phyloP scores from a whole-genome alignment of 768 basidiomycete species.

The Lentinus brumalis region DNA sequence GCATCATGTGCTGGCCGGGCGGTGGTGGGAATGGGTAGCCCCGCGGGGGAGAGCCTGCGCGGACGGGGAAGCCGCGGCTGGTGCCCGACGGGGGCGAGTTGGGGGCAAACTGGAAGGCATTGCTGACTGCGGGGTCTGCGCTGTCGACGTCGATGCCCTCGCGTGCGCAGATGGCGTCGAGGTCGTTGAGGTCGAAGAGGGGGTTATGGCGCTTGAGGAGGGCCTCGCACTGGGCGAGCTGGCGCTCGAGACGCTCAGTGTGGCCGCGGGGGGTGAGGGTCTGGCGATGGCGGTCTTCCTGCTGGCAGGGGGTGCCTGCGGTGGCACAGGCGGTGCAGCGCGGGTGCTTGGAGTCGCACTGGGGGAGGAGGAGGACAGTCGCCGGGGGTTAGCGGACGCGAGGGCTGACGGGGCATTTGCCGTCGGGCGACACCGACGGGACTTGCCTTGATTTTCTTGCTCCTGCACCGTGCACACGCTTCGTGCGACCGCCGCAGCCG shows the following conservation, averaged over 20 bases:
- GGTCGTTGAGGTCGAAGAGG: slow-evolving; percentile 62
- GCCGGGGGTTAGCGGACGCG: slow-evolving; percentile 29
- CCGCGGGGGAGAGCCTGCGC: slow-evolving; percentile 33
- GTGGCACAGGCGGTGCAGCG: slow-evolving; percentile 84
- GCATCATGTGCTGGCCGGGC: slow-evolving; percentile 39
- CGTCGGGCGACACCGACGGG: slow-evolving; percentile 67
- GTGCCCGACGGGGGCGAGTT: slow-evolving; percentile 23
- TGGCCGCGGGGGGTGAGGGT: slow-evolving; percentile 84
- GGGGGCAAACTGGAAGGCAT: slow-evolving; percentile 32
- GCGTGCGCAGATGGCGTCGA: slow-evolving; percentile 64
- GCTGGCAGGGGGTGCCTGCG: slow-evolving; percentile 78
- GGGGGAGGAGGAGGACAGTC: slow-evolving; percentile 28
- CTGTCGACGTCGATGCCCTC: slow-evolving; percentile 62
- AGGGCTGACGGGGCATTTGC: slow-evolving; percentile 71
- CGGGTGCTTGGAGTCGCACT: slow-evolving; percentile 93
- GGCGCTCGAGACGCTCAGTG: slow-evolving; percentile 79
- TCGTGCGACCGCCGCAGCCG: slow-evolving; percentile 87
- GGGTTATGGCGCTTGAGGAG: slow-evolving; percentile 75
- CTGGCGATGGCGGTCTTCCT: slow-evolving; percentile 87
- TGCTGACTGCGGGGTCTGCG: slow-evolving; percentile 17
- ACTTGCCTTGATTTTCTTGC: slow-evolving; percentile 89
- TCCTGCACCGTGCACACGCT: slow-evolving; percentile 90
- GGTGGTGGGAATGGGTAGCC: slow-evolving; percentile 36
- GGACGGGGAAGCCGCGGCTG: slow-evolving; percentile 26
- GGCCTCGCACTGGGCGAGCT: slow-evolving; percentile 76